Base-by-base conservation (phyloP, 495 filamentous ascomycete genomes). In the Trichoderma erinaceum region DNA sequence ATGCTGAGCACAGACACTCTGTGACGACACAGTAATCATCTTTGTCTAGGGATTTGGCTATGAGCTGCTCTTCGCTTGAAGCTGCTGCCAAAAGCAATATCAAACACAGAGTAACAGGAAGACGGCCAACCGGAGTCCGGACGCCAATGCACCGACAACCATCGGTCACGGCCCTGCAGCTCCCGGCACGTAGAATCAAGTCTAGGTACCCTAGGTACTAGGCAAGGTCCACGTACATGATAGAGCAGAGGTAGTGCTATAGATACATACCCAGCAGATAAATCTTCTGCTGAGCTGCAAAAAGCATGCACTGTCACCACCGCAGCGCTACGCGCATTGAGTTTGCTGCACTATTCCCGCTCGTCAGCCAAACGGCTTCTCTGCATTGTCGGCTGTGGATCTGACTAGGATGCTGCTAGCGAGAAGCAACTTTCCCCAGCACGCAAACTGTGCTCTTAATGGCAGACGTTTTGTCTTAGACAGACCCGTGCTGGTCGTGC, bases 341-440 rank as follows among this genome's bases (percentile, higher is more conserved):
- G 48, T 52, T 52, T 52, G 48, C 48, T 21, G 48, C 35, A 38
- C 5, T 38, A 38, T 38, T 38, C 35, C 48, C 18, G 48, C 27
- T 61, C 56, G 27, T 4, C 29, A 29, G 32, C 56, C 56, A 61
- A 61, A 61, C 25, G 56, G 56, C 4, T 32, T 11, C 56, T 61
- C 56, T 61, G 56, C 56, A 61, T 29, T 8, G 56, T 6, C 23
- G 23, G 56, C 48, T 52, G 48, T 61, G 56, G 56, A 32, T n/a
- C 56, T 23, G 23, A 7, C 4, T 38, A 38, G 35, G 35, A 38
- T 38, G 35, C 35, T 38, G 35, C 35, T 38, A 38, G 35, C 8
- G 35, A 38, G 2, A 38, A 38, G 35, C 35, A 23, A n/a, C 16
- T 16, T n/a, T 56, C n/a, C 50, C 50, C 50, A 48, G 44, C 44